A percentile compares a stretch with the other conserved stretches of the same genome.
Conservation (phyloP, 768 basidiomycete genomes). For the Termitomyces sp. region DNA sequence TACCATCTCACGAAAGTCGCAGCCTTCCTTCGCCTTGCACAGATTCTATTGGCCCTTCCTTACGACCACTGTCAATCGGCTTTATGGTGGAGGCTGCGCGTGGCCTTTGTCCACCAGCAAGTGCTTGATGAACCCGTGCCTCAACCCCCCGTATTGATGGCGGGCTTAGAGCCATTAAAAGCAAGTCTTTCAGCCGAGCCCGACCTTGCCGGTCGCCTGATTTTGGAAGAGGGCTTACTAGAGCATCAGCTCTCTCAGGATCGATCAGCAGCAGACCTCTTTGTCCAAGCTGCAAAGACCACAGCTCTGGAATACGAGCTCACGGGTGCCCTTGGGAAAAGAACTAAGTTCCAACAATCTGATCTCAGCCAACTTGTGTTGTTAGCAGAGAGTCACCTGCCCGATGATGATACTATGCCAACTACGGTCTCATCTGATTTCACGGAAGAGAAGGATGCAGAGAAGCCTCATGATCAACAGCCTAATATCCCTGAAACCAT, state of each 20-base stretch:
- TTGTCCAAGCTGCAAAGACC: slow-evolving; percentile 70
- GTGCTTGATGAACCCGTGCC: slow-evolving; percentile 82
- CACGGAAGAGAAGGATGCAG: not conserved
- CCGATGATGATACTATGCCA: slow-evolving; percentile 23
- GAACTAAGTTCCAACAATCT: slow-evolving; percentile 88
- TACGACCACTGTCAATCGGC: slow-evolving; percentile 45
- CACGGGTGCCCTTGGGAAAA: slow-evolving; percentile 88
- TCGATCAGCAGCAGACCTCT: slow-evolving; percentile 69
- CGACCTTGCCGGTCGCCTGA: slow-evolving; percentile 62
- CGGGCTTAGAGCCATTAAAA: slow-evolving; percentile 36
- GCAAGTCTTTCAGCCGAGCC: slow-evolving; percentile 41
- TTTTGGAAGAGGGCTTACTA: slow-evolving; percentile 76
- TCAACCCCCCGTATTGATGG: slow-evolving; percentile 36
- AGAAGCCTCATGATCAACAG: slow-evolving; percentile 4
- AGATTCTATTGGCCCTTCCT: slow-evolving; percentile 56
- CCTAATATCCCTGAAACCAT: slow-evolving; percentile 69
- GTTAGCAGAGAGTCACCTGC: slow-evolving; percentile 77
- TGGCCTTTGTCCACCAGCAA: slow-evolving; percentile 66
- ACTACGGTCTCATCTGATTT: slow-evolving; percentile 7
- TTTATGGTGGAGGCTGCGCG: slow-evolving; percentile 84
- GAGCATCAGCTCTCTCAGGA: slow-evolving; percentile 75
- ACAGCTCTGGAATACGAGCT: slow-evolving; percentile 85
- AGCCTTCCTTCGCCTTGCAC: slow-evolving; percentile 69
- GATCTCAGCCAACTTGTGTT: slow-evolving; percentile 89
- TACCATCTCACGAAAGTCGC: slow-evolving; percentile 82